Base-by-base conservation (phyloP, 352 stramenopile species). In the Pythium volutum region DNA sequence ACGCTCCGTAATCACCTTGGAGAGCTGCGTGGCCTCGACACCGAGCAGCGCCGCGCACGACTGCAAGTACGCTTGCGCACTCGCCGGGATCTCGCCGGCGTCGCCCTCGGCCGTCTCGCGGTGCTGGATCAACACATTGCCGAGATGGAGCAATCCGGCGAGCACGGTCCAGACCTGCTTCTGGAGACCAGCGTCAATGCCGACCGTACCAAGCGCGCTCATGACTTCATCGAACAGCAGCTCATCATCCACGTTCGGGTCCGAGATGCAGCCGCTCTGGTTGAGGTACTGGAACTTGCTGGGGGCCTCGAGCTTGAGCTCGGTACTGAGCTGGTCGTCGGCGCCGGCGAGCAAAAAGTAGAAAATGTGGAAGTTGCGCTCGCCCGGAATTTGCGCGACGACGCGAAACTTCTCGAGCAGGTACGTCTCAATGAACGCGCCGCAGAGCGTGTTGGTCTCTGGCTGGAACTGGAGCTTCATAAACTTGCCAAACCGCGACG, bases 401-500 rank as follows among this genome's bases (percentile, higher is more conserved):
- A 97, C 85, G 41, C 90, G 85, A 57, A 93, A 96, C 64, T 93
- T 96, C 71, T 96, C 87, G 10, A 96, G 77, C 67, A 96, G 60
- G 55, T 96, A 96, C 71, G 84, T 96, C 70, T 96, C 84, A 53
- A 94, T 88, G 68, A 88, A 93, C 14, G 84, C 87, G 25, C 87
- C 87, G 8, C 64, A 76, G 36, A 96, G 81, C 45, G 81, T 81
- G 67, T 89, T 87, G 26, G 70, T 78, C 38, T 82, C 70, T 1
- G 80, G 77, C 61, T 84, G 67, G 71, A 96, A 96, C 71, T 95
- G 83, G 39, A 96, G 74, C 77, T 95, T 94, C 84, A 94, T 95
- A 50, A 93, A 97, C 75, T 98, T 98, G 27, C 95, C 94, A 62
- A 98, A 98, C 34, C 95, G 91, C 62, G 84, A 97, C 25, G 88